These are phyloP conservation scores for Letharia lupina DNA, from an alignment of 495 filamentous ascomycete species.

Conservation along the genomic window DNA sequence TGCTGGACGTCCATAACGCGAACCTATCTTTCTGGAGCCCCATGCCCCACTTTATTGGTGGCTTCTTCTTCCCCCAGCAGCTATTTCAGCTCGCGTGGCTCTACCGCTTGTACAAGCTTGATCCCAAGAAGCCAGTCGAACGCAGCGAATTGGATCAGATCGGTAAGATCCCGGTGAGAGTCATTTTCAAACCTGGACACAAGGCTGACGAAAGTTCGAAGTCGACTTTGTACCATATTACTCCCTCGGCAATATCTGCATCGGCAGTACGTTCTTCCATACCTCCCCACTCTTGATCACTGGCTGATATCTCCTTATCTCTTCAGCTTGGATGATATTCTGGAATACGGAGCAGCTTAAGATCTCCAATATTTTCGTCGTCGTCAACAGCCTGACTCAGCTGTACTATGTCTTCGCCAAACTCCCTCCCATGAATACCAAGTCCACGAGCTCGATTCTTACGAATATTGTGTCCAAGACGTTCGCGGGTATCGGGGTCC, in stretches of 20 bases:
- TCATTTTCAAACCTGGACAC: not conserved
- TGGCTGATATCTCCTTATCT: not conserved
- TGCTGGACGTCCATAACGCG: constrained; percentile 42
- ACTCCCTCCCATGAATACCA: constrained; percentile 38
- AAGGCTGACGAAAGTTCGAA: constrained; percentile 25
- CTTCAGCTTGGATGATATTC: constrained; percentile 45
- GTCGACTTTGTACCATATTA: constrained; percentile 41
- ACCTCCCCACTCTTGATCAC: not conserved
- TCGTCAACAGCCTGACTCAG: constrained; percentile 42
- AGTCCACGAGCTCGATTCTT: constrained; percentile 36
- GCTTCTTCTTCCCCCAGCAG: constrained; percentile 49
- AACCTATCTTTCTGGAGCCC: constrained; percentile 46
- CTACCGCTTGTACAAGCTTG: constrained; percentile 39
- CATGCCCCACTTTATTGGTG: constrained; percentile 45
- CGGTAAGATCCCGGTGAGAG: not conserved
- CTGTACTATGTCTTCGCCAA: constrained; percentile 39
- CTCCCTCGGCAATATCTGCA: constrained; percentile 43
- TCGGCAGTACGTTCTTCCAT: constrained; percentile 28
- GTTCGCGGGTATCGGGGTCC: constrained; percentile 46
- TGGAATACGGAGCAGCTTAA: constrained; percentile 41
- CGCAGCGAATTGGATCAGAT: constrained; percentile 29
- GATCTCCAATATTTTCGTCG: constrained; percentile 41
- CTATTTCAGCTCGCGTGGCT: constrained; percentile 45
- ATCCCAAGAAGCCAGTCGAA: constrained; percentile 29
- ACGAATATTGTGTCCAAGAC: constrained; percentile 45